phyloP scores from a whole-genome alignment of 169 alveolate species.

The Cardiosporidium cionae region DNA sequence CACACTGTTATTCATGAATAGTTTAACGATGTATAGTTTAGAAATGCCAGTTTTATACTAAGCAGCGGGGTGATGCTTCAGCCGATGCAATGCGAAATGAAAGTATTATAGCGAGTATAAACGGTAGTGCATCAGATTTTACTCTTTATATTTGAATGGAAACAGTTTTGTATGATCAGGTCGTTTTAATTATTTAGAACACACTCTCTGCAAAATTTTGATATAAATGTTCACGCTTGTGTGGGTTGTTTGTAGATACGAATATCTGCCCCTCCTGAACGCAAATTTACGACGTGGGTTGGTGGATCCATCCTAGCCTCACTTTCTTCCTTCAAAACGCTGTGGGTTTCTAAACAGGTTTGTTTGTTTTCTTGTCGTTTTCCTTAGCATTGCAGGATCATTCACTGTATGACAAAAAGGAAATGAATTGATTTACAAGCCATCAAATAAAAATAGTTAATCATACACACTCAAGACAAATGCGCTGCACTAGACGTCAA shows the following conservation, averaged over 20 bases:
- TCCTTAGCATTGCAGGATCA: neutral
- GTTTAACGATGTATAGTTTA: no score
- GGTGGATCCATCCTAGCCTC: slow-evolving; percentile 92
- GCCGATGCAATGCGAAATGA: no score
- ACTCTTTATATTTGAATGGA: no score
- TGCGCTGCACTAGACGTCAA: neutral
- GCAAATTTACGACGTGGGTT: slow-evolving; percentile 91
- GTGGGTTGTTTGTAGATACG: slow-evolving; percentile 24
- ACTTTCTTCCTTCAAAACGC: slow-evolving; percentile 83
- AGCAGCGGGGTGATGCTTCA: no score
- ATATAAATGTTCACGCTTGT: no score
- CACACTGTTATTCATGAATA: no score
- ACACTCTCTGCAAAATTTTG: no score
- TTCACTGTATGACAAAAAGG: neutral
- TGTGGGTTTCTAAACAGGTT: slow-evolving; percentile 89
- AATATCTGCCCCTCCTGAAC: slow-evolving; percentile 87
- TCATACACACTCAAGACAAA: neutral
- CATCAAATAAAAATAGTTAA: neutral
- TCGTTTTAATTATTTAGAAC: no score
- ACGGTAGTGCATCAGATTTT: no score
- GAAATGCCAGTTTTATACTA: no score
- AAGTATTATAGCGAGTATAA: no score
- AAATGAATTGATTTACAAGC: neutral
- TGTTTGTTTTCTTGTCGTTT: neutral
- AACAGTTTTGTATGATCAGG: no score